These are phyloP conservation scores for Soucietia sequanensis DNA, from an alignment of 805 yeast species.

Conservation along the genomic window DNA sequence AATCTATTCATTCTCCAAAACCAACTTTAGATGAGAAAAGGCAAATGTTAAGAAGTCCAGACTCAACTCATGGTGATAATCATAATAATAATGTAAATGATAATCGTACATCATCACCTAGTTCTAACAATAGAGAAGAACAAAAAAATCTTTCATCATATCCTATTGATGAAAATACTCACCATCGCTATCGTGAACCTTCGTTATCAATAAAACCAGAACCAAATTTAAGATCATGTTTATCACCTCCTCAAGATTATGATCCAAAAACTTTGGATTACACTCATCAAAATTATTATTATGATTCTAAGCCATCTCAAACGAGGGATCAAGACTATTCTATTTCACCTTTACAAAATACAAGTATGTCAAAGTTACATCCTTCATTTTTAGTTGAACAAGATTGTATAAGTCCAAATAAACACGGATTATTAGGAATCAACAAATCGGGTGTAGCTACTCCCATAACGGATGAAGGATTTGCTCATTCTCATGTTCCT, in stretches of 20 bases:
- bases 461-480: slow-evolving; percentile 3
- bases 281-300: no score
- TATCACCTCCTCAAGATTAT: slow-evolving; percentile 5
- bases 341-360: no score
- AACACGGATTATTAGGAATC: slow-evolving; percentile 13
- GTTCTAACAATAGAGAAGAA: no score
- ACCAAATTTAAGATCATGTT: slow-evolving; percentile 17
- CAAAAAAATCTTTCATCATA: no score
- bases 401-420: slow-evolving; percentile 17
- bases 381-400: slow-evolving; percentile 12
- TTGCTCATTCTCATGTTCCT: slow-evolving; percentile 3
- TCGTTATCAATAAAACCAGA: slow-evolving; percentile 15
- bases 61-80: no score
- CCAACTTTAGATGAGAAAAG: not conserved
- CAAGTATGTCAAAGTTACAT: slow-evolving; percentile 5
- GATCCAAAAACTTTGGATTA: slow-evolving; percentile 1
- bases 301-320: no score
- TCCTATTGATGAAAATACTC: no score
- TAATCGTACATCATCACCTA: no score
- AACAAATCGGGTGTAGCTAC: slow-evolving; percentile 4
- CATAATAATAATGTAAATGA: no score
- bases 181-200: no score
- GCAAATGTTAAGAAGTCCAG: no score
- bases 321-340: no score
- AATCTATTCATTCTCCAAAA: not conserved